Evolutionary conservation across 257 asterid genomes (phyloP).

Genomic region (Solanum habrochaites): DNA sequence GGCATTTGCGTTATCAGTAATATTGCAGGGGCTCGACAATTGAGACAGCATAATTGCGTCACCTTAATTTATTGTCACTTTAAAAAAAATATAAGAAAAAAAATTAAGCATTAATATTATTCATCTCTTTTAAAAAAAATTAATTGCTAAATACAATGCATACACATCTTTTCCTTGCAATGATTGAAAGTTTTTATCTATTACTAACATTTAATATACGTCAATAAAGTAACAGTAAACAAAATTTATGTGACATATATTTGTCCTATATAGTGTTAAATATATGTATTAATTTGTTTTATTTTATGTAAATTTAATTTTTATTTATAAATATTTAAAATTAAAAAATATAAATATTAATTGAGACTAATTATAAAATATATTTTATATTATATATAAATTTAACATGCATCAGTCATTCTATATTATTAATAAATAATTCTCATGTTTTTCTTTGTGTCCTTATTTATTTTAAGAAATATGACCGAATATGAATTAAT

Average conservation of each 20-base stretch:
- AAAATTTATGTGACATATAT: no score
- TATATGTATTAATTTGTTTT: background rate
- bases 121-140: background rate
- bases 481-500: background rate
- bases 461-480: background rate
- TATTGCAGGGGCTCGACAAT: background rate
- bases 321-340: accelerated
- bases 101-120: background rate
- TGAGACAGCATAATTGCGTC: background rate
- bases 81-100: background rate
- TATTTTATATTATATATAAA: background rate
- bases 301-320: no score
- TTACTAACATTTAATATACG: background rate
- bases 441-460: background rate
- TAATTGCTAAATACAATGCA: background rate
- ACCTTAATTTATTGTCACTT: background rate
- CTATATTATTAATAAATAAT: background rate
- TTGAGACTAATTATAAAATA: background rate
- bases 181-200: background rate
- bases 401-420: background rate
- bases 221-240: no score
- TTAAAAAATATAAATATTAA: background rate
- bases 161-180: background rate
- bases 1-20: background rate
- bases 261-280: background rate